Evolutionary conservation across 2,329 filamentous ascomycete species (phyloP).

Genomic region (Talaromyces albobiverticillius): DNA sequence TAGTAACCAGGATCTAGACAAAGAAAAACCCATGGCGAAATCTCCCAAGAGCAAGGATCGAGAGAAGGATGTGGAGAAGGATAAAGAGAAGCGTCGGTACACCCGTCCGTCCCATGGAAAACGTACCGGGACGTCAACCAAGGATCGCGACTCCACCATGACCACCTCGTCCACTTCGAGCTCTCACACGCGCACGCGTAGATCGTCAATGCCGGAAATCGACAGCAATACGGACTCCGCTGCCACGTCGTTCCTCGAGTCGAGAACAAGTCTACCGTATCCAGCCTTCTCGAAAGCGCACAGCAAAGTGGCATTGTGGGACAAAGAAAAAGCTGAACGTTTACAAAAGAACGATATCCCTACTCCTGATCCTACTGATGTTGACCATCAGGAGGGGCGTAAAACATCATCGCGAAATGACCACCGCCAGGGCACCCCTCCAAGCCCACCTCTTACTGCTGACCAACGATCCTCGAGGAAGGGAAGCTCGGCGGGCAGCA

Average conservation of each 20-base stretch:
- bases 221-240: conserved; percentile 22
- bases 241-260: conserved; percentile 41
- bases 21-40: conserved; percentile 15
- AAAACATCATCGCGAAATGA: conserved; percentile 30
- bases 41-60: conserved; percentile 20
- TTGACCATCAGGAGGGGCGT: conserved; percentile 35
- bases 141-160: conserved; percentile 16
- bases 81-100: conserved; percentile 13
- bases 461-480: conserved; percentile 39
- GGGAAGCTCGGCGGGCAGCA: conserved; percentile 28
- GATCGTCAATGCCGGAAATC: conserved; percentile 18
- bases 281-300: conserved; percentile 85
- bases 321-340: conserved; percentile 51
- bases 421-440: conserved; percentile 35
- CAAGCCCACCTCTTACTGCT: conserved; percentile 48
- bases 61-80: conserved; percentile 19
- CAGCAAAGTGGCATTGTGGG: conserved; percentile 79
- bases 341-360: conserved; percentile 42
- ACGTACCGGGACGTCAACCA: conserved; percentile 16
- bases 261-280: conserved; percentile 62
- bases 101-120: conserved; percentile 18
- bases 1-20: conserved; percentile 12
- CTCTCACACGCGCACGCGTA: conserved; percentile 14
- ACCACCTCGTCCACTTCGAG: conserved; percentile 16
- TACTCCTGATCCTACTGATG: conserved; percentile 71